Evolutionary conservation across 306 rosid genomes (phyloP), one percentile per base, ranked within the genome.

Genomic region (Quercus robur): DNA sequence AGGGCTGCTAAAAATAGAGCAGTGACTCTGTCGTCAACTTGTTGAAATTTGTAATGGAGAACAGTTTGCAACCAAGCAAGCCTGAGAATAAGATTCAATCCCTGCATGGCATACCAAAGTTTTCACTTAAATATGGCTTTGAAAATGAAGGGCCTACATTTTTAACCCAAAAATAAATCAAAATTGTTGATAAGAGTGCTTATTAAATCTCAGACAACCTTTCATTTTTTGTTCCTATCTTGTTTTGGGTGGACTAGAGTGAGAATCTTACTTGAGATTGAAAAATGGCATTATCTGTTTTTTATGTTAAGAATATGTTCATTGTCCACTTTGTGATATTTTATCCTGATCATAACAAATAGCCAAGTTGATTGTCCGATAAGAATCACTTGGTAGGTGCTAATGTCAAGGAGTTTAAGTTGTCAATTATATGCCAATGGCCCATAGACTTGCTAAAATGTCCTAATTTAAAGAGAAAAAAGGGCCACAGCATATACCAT

Each of bases 31-130:
- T 89, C 85, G 73, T 96, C 99, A 30, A 96, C 97, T 5, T 86
- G 85, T 85, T 78, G 98, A 78, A 96, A 91, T 46, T 87, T 89
- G 71, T 97, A 93, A 85, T 93, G 99, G 67, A 96, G 93, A 25
- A 96, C 99, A 67, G 97, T 96, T 93, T 91, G 99, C 79, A 96
- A 80, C 99, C 99, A 96, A 58, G 97, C 99, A 46, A 96, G 93
- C 92, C 99, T 90, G 72, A 96, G 92, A 86, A 91, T 76, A 49
- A 91, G 78, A 73, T 96, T 96, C 61, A 96, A 38, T 79, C 89
- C 99, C 99, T 96, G 98, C 98, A 90, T 63, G 81, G 76, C 78
- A 81, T 74, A 77, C 74, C 70, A 82, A 83, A 76, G 23, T 38
- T 84, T 80, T 80, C 72, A 66, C 30, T 88, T 78, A 87, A 66